Base-by-base conservation (phyloP, 2,329 filamentous ascomycete species). In the Cordyceps farinosa region DNA sequence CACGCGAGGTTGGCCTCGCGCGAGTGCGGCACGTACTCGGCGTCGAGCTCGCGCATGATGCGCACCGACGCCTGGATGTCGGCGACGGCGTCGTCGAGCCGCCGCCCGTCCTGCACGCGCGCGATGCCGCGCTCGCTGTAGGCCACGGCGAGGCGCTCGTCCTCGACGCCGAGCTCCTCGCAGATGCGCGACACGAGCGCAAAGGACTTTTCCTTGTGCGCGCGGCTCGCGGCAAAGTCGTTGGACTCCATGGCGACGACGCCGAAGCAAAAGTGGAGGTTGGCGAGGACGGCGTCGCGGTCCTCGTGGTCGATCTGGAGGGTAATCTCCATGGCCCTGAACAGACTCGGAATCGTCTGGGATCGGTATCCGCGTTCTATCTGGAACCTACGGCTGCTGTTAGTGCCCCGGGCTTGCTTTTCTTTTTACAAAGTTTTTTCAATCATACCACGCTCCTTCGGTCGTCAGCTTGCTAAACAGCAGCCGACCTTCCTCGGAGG, bases 191-290 rank as follows among this genome's bases (percentile, higher is more conserved):
- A 32, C 13, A 64, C 64, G 1, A 62, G 27, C n/a, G 59, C 48
- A 8, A 66, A 51, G 13, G 62, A 66, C 4, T 44, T 15, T 9
- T 66, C 62, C 48, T 62, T 66, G 47, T 66, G 38, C 15, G 22
- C 32, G 10, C 64, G 57, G 29, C 64, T 66, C 2, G 10, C 38
- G 13, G 50, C 58, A 53, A 64, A 64, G 47, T 66, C 64, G 29
- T 60, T 66, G 22, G 64, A 50, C 32, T 66, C 64, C 64, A 66
- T 66, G 57, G 61, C 61, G 22, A 66, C 57, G 22, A 62, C 57
- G 17, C 64, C 64, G 17, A 66, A 36, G 58, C 61, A 64, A 38
- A 64, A 62, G 40, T 57, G 44, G 3, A 64, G 58, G 48, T 66
- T 62, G 51, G 57, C 62, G 32, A 64, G 53, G 3, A 61, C 22